Conservation (phyloP, 768 basidiomycete genomes). For the Hemileccinum impolitum region DNA sequence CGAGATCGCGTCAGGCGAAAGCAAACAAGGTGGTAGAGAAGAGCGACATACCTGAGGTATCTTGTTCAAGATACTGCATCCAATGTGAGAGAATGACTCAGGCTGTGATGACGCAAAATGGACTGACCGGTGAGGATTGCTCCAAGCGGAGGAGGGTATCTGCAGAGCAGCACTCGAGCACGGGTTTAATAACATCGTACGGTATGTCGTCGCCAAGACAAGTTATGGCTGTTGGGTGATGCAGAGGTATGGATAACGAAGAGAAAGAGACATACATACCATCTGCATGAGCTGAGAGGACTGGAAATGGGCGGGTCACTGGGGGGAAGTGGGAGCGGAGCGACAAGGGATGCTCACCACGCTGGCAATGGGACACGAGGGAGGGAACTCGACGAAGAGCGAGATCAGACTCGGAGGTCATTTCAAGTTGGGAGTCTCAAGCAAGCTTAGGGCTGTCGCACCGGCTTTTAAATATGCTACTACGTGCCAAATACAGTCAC, state of each 20-base stretch:
- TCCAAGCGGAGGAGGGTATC: conserved; percentile 71
- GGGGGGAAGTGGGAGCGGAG: not conserved
- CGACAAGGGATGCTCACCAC: conserved; percentile 45
- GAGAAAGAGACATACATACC: conserved; percentile 39
- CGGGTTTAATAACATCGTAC: conserved; percentile 65
- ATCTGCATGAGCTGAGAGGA: conserved; percentile 57
- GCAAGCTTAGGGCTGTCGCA: too few species aligned
- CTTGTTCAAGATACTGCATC: conserved; percentile 48
- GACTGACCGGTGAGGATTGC: conserved; percentile 62
- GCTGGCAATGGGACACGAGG: conserved; percentile 68
- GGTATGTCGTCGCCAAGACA: conserved; percentile 60
- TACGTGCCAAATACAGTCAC: conserved; percentile 17
- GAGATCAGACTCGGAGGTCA: conserved; percentile 35
- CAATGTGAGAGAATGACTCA: conserved; percentile 12
- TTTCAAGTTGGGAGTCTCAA: conserved; percentile 19
- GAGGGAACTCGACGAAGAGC: conserved; percentile 48
- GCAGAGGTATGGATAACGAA: conserved; percentile 1
- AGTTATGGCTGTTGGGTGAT: conserved; percentile 47
- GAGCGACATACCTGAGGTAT: conserved; percentile 49
- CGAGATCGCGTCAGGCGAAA: conserved; percentile 1
- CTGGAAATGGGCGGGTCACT: conserved; percentile 32
- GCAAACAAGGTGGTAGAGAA: not conserved
- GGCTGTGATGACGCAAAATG: conserved; percentile 5
- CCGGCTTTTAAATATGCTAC: conserved; percentile 17
- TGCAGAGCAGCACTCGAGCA: conserved; percentile 68